Base-by-base conservation (phyloP, 257 asterid species). In the Fraxinus quadrangulata region DNA sequence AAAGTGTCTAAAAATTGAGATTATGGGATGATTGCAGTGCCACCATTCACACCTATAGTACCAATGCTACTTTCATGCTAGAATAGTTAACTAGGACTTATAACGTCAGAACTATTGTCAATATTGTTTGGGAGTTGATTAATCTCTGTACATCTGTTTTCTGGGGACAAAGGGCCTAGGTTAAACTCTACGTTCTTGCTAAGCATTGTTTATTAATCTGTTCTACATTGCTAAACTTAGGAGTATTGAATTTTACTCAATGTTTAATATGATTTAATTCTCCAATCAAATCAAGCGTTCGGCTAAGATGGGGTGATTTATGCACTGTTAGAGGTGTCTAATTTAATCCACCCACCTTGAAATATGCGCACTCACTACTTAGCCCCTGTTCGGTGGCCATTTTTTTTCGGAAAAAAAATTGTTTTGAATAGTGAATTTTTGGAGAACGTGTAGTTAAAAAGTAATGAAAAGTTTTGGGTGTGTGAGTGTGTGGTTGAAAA, bases 291-390 rank as follows among this genome's bases (percentile, higher is more conserved):
- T 19, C 66, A 56, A 56, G 66, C 3, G 6, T 56, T 56, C 66
- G 21, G 66, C 66, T 19, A 33, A 65, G 37, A 63, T 47, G 45
- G 28, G 45, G 75, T 71, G 59, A 67, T 75, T 75, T 49, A 23
- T 23, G 24, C 59, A 37, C 51, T 36, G 17, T 74, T 74, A 21
- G 69, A 77, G 71, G 70, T 47, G 73, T 47, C 77, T 66, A 5
- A 54, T 72, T 72, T 47, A 17, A 66, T 70, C 66, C 40, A 45
- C 69, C 36, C 51, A 63, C 28, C 28, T 21, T 56, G 28, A 56
- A 56, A 56, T n/a, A 56, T 21, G 67, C 11, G 19, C 24, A 19
- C 23, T 51, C 61, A 17, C 61, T 51, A 14, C n/a, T 12, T 45
- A 3, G 34, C 34, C 34, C 34, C 5, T 31, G 34, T 31, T 31